phyloP scores from a whole-genome alignment of 2,329 filamentous ascomycete genomes.

The Ophiocordyceps polyrhachis-furcata region DNA sequence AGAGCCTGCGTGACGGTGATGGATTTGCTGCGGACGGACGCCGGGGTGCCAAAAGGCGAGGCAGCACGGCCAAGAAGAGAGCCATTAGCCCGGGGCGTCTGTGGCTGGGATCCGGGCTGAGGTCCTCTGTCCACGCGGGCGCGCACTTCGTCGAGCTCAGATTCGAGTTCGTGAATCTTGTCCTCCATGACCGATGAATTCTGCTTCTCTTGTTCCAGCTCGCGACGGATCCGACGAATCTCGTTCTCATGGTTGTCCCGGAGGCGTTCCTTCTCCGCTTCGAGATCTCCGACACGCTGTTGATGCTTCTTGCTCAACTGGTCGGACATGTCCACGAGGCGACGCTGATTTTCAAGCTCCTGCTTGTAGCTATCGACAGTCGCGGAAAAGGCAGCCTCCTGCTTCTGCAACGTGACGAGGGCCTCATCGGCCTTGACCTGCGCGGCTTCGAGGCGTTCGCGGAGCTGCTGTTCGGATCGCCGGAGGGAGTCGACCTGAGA shows the following conservation, averaged over 20 bases:
- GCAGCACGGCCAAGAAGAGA: constrained; percentile 30
- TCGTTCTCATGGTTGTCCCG: constrained; percentile 48
- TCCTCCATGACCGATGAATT: constrained; percentile 27
- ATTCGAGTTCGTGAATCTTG: constrained; percentile 29
- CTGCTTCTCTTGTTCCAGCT: constrained; percentile 35
- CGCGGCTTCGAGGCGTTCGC: constrained; percentile 64
- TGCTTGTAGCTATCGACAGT: constrained; percentile 75
- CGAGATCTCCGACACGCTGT: constrained; percentile 50
- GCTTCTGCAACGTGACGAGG: constrained; percentile 61
- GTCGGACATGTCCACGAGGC: constrained; percentile 67
- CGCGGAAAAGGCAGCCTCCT: constrained; percentile 65
- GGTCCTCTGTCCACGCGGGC: constrained; percentile 25
- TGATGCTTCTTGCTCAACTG: constrained; percentile 57
- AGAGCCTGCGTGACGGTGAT: constrained; percentile 44
- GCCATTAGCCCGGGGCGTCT: constrained; percentile 43
- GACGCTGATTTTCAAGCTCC: constrained; percentile 63
- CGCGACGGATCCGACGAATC: constrained; percentile 33
- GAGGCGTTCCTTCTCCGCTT: constrained; percentile 38
- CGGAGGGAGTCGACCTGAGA: constrained; percentile 60
- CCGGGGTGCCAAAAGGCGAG: constrained; percentile 44
- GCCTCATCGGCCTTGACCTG: constrained; percentile 77
- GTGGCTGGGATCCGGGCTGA: constrained; percentile 30
- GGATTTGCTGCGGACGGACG: constrained; percentile 34
- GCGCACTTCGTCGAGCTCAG: constrained; percentile 34
- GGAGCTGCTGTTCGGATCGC: constrained; percentile 62